Evolutionary conservation across 768 basidiomycete genomes (phyloP).

Genomic region (Lanmaoa rubissima): DNA sequence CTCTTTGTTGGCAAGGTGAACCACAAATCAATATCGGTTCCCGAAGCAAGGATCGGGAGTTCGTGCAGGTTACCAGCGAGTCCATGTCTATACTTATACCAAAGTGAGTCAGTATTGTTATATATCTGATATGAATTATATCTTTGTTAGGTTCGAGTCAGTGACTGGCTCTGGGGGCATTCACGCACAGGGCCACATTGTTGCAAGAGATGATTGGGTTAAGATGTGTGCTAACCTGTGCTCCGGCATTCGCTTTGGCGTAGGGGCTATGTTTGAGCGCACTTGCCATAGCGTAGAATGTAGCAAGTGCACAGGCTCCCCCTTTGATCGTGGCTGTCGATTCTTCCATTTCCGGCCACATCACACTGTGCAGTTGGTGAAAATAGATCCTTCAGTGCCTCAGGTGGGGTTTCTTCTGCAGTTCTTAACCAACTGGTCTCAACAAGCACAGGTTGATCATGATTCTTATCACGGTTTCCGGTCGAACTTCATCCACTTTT

Average conservation of each 20-base stretch:
- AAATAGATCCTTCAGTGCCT: constrained; percentile 36
- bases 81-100: constrained; percentile 83
- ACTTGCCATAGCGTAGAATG: constrained; percentile 71
- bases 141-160: constrained; percentile 23
- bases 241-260: constrained; percentile 84
- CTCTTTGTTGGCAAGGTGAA: constrained; percentile 77
- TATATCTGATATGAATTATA: neutral
- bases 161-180: constrained; percentile 3
- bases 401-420: constrained; percentile 43
- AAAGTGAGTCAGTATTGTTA: constrained; percentile 51
- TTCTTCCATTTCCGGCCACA: constrained; percentile 80
- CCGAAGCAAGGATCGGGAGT: constrained; percentile 67
- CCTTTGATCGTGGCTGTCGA: constrained; percentile 78
- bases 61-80: constrained; percentile 81
- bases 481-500: constrained; percentile 92
- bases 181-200: constrained; percentile 20
- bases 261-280: constrained; percentile 80
- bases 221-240: constrained; percentile 84
- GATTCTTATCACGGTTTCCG: constrained; percentile 90
- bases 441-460: constrained; percentile 36
- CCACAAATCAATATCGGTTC: constrained; percentile 69
- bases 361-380: constrained; percentile 66
- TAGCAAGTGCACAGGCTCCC: constrained; percentile 50
- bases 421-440: neutral
- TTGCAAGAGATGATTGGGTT: constrained; percentile 37